These are phyloP conservation scores for Helminthosporium solani DNA, from an alignment of 2,329 filamentous ascomycete species.

Conservation along the genomic window DNA sequence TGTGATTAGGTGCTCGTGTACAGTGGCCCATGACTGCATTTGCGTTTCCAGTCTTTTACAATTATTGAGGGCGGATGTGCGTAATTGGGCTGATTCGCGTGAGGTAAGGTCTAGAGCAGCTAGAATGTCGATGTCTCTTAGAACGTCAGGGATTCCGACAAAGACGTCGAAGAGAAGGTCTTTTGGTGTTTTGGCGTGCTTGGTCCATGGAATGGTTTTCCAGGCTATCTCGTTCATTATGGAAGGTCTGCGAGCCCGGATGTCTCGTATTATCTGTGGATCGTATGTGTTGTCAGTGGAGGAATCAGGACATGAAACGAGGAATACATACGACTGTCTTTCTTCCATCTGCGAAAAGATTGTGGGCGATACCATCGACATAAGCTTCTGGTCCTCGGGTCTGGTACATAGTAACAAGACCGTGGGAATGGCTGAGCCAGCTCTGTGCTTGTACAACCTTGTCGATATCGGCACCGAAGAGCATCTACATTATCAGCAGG, in stretches of 20 bases:
- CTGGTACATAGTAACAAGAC: slow-evolving; percentile 26
- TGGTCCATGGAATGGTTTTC: slow-evolving; percentile 41
- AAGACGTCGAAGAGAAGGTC: slow-evolving; percentile 39
- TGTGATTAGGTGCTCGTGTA: slow-evolving; percentile 15
- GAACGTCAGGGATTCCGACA: slow-evolving; percentile 31
- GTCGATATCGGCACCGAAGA: slow-evolving; percentile 30
- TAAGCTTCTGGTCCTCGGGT: slow-evolving; percentile 20
- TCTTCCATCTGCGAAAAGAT: slow-evolving; percentile 27
- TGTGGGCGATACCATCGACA: slow-evolving; percentile 15
- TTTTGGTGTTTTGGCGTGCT: slow-evolving; percentile 32
- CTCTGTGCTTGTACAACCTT: slow-evolving; percentile 22
- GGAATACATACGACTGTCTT: slow-evolving; percentile 3
- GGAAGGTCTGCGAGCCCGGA: slow-evolving; percentile 27
- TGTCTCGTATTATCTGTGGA: slow-evolving; percentile 11
- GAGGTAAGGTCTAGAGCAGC: slow-evolving; percentile 2
- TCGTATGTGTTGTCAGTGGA: not conserved
- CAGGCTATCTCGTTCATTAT: slow-evolving; percentile 34
- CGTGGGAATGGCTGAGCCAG: slow-evolving; percentile 32
- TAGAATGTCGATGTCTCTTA: slow-evolving; percentile 31
- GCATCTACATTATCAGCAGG: slow-evolving; percentile 11
- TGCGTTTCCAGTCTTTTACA: slow-evolving; percentile 24
- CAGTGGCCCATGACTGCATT: slow-evolving; percentile 19
- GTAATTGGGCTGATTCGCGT: slow-evolving; percentile 5
- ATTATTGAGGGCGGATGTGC: slow-evolving; percentile 10
- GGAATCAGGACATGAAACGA: not conserved